These are phyloP conservation scores for Paragyromitra xinjiangensis DNA, from an alignment of 495 filamentous ascomycete species.

Conservation along the genomic window DNA sequence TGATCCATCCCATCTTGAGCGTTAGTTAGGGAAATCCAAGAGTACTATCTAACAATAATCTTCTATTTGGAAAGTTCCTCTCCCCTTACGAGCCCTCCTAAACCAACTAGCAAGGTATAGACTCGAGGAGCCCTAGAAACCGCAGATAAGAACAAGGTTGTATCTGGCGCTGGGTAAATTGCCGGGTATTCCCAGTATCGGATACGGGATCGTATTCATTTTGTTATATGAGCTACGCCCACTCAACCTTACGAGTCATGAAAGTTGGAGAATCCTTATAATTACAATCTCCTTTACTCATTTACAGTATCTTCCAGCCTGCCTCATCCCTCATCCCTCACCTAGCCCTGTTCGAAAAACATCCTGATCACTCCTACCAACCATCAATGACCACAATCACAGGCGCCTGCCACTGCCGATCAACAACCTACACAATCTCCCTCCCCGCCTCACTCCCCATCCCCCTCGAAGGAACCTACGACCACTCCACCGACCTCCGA, in stretches of 20 bases:
- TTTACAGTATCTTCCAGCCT: background rate
- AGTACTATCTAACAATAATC: no score
- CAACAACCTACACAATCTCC: conserved; percentile 9
- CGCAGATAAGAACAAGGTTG: background rate
- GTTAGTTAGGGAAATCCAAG: no score
- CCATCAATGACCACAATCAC: background rate
- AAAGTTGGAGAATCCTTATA: background rate
- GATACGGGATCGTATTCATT: conserved; percentile 8
- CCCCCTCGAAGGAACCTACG: conserved; percentile 23
- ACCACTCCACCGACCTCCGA: conserved; percentile 16
- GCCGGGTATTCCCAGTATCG: background rate
- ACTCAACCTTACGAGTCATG: background rate
- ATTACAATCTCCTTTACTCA: background rate
- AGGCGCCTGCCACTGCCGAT: conserved; percentile 28
- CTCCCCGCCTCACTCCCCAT: background rate
- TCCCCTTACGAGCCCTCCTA: no score
- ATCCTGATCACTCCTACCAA: background rate
- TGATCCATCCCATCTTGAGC: no score
- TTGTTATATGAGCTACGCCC: background rate
- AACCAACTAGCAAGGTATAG: no score
- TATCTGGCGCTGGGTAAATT: background rate
- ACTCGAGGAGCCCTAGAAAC: no score
- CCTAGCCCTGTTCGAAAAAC: background rate
- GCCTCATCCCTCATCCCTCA: background rate
- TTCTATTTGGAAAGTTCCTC: no score